Evolutionary conservation across 176 grass and related monocot genomes (phyloP), one percentile per base, ranked within the genome.

Genomic region (Cenchrus fungigraminus): DNA sequence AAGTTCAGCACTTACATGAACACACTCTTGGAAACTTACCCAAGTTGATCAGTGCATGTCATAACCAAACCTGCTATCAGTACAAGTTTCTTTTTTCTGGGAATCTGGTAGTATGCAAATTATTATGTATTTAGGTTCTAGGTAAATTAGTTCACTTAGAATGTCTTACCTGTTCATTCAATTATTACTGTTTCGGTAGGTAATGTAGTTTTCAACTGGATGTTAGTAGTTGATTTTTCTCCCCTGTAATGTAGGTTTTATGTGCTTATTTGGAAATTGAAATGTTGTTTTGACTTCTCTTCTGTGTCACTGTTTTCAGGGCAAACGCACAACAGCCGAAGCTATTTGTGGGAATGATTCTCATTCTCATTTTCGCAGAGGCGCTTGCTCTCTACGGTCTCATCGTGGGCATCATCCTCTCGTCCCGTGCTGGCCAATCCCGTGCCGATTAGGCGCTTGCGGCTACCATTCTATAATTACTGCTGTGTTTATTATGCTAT

Each of bases 361-460:
- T 95, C 29, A 95, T 95, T 61, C 93, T 95, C 78, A 95, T 95
- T 77, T 95, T 95, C 55, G 90, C 93, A 6, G 93, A 92, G 86
- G 90, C 90, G 0, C 90, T 95, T 7, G 93, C 93, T 50, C 90
- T 95, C 5, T 95, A 95, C 4, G 93, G 93, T 17, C 90, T 95
- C 64, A 95, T 95, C 0, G 93, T 95, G 9, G 93, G 93, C 65
- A 95, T 95, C 83, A 95, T 95, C 70, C 90, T 95, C 4, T 95
- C 93, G 1, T 95, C 93, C 78, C 93, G 93, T 14, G 93, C 93
- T 0, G 93, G 93, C 19, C 93, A 95, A 81, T 95, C 93, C 60
- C 90, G 90, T 6, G 93, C 93, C 2, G 93, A 95, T 53, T 95
- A 92, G 60, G 64, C 47, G 14, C 20, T 12, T 80, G 1, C 9